Conservation (phyloP, 106 monocot species). For the Triglochin maritima region DNA sequence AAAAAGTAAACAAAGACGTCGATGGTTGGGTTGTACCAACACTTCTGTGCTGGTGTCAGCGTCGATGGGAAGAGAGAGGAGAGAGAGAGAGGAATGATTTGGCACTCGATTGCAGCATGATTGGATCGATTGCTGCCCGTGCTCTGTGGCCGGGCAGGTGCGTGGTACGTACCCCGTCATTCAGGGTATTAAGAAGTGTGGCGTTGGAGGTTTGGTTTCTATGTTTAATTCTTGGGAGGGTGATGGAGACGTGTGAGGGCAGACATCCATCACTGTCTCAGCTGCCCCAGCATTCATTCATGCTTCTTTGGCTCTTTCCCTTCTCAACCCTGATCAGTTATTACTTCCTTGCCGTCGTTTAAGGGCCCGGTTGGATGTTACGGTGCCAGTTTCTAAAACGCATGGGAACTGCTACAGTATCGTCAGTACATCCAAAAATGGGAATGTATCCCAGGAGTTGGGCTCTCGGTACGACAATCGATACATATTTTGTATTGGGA, state of each 20-base stretch:
- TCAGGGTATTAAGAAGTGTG: too few species aligned
- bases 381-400: too few species aligned
- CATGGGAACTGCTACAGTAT: too few species aligned
- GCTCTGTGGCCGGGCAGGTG: neutral
- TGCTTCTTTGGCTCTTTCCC: constrained; percentile 1
- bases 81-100: neutral
- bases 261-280: neutral
- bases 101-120: constrained; percentile 8
- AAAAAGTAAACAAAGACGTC: neutral
- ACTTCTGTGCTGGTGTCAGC: too few species aligned
- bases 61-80: neutral
- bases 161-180: neutral
- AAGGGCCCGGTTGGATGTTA: too few species aligned
- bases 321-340: constrained; percentile 7
- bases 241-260: constrained; percentile 4
- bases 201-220: too few species aligned
- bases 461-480: too few species aligned
- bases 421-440: too few species aligned
- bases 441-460: too few species aligned
- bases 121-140: neutral
- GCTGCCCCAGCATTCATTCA: neutral
- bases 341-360: neutral
- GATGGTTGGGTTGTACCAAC: neutral
- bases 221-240: neutral
- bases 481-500: too few species aligned